phyloP scores from a whole-genome alignment of 768 basidiomycete species.

The Tulasnella sp. region DNA sequence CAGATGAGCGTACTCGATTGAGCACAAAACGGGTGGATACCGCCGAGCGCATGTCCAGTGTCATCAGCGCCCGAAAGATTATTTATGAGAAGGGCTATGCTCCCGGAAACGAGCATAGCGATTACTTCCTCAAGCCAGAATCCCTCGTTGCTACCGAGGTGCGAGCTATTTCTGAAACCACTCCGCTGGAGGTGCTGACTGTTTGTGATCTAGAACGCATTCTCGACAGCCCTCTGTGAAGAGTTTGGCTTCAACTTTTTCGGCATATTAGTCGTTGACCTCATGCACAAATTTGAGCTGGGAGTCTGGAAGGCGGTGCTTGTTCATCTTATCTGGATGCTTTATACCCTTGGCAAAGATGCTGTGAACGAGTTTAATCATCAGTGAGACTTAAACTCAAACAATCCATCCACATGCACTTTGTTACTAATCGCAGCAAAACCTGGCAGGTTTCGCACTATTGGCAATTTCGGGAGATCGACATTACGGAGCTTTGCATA shows the following conservation, averaged over 20 bases:
- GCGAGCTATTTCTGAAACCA: neutral
- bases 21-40: neutral
- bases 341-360: neutral
- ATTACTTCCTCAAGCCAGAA: slow-evolving; percentile 14
- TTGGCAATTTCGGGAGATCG: slow-evolving; percentile 12
- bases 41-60: neutral
- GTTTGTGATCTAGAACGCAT: slow-evolving; percentile 29
- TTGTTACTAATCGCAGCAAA: neutral
- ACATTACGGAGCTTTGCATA: slow-evolving; percentile 14
- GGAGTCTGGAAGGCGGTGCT: slow-evolving; percentile 36
- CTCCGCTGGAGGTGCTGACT: neutral
- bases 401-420: neutral
- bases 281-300: slow-evolving; percentile 39
- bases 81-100: slow-evolving; percentile 10
- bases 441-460: slow-evolving; percentile 8
- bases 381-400: neutral
- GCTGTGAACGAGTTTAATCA: neutral
- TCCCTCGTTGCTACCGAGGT: slow-evolving; percentile 18
- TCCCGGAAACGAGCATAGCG: neutral
- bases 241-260: slow-evolving; percentile 28
- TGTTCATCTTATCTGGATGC: slow-evolving; percentile 31
- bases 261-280: slow-evolving; percentile 30
- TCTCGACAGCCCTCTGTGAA: slow-evolving; percentile 26
- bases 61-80: neutral
- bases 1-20: neutral